These are phyloP conservation scores for Aspergillus bombycis DNA, from an alignment of 2,329 filamentous ascomycete species.

Conservation along the genomic window DNA sequence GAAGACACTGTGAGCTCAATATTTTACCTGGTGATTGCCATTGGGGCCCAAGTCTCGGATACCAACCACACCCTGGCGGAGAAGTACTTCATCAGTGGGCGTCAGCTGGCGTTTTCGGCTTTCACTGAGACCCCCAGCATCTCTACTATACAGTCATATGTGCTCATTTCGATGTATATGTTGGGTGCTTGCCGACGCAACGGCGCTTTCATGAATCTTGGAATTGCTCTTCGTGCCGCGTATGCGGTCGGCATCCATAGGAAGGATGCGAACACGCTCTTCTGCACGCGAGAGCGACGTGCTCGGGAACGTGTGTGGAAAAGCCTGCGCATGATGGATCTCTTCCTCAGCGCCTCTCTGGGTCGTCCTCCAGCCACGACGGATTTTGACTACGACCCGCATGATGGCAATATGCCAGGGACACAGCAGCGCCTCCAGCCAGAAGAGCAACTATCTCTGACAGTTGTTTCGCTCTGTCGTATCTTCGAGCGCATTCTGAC, in stretches of 20 bases:
- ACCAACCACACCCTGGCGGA: conserved; percentile 47
- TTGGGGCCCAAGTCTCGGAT: conserved; percentile 50
- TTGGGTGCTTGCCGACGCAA: conserved; percentile 56
- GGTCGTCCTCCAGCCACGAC: conserved; percentile 58
- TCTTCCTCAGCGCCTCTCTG: conserved; percentile 55
- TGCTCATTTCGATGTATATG: conserved; percentile 57
- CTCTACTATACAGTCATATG: conserved; percentile 55
- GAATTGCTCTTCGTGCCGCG: conserved; percentile 55
- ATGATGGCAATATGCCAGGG: conserved; percentile 35
- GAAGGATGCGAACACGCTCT: conserved; percentile 56
- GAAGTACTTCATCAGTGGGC: conserved; percentile 52
- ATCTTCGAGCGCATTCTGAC: conserved; percentile 48
- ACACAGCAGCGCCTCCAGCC: conserved; percentile 24
- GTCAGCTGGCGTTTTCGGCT: conserved; percentile 48
- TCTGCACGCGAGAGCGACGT: conserved; percentile 45
- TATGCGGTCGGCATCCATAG: conserved; percentile 58
- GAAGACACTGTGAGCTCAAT: conserved; percentile 51
- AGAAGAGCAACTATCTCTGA: conserved; percentile 51
- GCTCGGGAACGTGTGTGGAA: conserved; percentile 57
- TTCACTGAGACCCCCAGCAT: conserved; percentile 55
- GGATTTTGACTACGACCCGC: conserved; percentile 51
- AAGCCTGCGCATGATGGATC: conserved; percentile 55
- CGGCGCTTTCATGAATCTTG: conserved; percentile 56
- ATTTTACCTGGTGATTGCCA: conserved; percentile 55
- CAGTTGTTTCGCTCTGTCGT: conserved; percentile 49